Evolutionary conservation across 352 stramenopile species (phyloP), one percentile per base, ranked within the genome.

Genomic region (Phytophthora pini): DNA sequence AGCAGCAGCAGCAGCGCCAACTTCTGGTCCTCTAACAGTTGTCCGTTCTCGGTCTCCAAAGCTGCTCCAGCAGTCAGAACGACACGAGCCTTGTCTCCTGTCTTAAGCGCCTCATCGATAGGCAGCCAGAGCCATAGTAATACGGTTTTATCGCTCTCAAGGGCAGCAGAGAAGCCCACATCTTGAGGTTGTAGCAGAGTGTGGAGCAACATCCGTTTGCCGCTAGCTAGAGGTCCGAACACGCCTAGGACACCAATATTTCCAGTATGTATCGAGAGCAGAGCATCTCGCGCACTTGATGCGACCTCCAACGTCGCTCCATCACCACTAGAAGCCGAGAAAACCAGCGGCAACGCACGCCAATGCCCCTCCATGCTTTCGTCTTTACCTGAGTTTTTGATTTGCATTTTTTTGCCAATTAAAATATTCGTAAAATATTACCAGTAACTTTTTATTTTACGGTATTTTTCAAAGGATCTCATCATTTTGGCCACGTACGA

Each of bases 1-100:
- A 91, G 78, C 61, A 91, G 64, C 56, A 89, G 61, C 24, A 91
- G 47, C 22, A 91, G 68, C 13, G 76, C 67, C 41, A 70, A 41
- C 47, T 50, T 69, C 41, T 70, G 65, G 34, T 68, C 54, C 43
- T 55, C 27, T 34, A 52, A 13, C 7, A 63, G 36, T 10, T 72
- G 59, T 22, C 57, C 63, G 20, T 53, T 59, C 7, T 68, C 43
- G 0, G 45, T 56, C 17, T 56, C 47, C 12, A 45, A 24, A 22
- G 51, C 24, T 11, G 53, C 26, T 34, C 60, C 72, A 56, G 39
- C 60, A 5, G 65, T 56, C 43, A 82, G 41, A 54, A 82, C 61
- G 10, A 82, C 36, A 6, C 53, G 53, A 40, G 7, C 9, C 17
- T 41, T 61, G 11, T 55, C 43, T 39, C 24, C 55, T 63, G n/a